phyloP scores from a whole-genome alignment of 768 basidiomycete species.

The Lyophyllum semitale region DNA sequence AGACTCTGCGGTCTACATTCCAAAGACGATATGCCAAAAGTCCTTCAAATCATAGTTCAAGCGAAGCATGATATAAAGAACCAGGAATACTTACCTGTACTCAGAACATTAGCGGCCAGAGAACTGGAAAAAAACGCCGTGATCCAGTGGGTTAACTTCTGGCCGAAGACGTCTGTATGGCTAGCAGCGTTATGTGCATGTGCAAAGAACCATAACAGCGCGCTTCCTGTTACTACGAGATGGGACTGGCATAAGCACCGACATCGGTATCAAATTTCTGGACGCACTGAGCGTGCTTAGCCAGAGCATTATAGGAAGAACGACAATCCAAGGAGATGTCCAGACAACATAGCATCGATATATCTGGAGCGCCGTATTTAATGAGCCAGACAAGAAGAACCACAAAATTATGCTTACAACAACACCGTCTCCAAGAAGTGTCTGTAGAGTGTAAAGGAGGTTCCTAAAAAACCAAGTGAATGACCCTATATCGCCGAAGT shows the following conservation, averaged over 20 bases:
- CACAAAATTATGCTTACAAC: background rate
- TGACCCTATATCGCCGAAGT: background rate
- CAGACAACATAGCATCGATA: constrained; percentile 9
- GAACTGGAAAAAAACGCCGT: constrained; percentile 2
- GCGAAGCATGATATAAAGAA: background rate
- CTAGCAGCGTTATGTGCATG: background rate
- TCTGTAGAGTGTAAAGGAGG: background rate
- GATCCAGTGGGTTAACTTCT: background rate
- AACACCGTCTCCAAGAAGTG: background rate
- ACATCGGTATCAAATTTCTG: too few species aligned
- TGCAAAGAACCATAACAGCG: background rate
- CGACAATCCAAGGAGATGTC: background rate
- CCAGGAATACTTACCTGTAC: background rate
- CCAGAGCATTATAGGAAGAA: constrained; percentile 3
- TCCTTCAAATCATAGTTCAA: background rate
- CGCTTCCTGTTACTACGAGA: background rate
- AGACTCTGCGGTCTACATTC: background rate
- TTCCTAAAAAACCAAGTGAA: background rate
- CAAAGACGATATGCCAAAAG: constrained; percentile 10
- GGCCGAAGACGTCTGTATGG: background rate
- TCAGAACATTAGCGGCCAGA: background rate
- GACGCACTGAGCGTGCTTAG: constrained; percentile 1
- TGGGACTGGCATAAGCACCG: background rate
- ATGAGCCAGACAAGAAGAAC: background rate
- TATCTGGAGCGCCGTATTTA: background rate